phyloP scores from a whole-genome alignment of 1,284 basidiomycete species.

The Sparassis latifolia region DNA sequence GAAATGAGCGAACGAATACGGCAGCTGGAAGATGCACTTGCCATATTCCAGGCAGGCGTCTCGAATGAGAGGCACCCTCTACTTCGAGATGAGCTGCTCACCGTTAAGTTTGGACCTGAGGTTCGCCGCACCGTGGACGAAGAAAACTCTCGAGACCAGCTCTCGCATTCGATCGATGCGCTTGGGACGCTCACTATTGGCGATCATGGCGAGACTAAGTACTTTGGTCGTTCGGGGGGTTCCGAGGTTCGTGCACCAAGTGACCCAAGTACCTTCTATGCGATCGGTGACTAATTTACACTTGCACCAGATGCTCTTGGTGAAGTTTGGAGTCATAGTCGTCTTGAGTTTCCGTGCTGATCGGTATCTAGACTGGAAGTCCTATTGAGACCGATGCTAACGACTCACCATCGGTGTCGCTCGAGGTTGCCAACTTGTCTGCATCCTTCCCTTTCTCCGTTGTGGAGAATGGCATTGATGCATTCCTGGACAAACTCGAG shows the following conservation, averaged over 20 bases:
- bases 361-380: neutral
- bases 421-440: slow-evolving; percentile 17
- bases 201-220: slow-evolving; percentile 57
- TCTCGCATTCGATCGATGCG: slow-evolving; percentile 24
- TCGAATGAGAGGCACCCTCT: slow-evolving; percentile 54
- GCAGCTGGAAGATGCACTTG: slow-evolving; percentile 69
- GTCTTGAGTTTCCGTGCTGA: neutral
- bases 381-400: neutral
- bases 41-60: slow-evolving; percentile 45
- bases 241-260: slow-evolving; percentile 33
- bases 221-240: slow-evolving; percentile 64
- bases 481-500: slow-evolving; percentile 21
- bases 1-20: slow-evolving; percentile 72
- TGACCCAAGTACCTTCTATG: neutral
- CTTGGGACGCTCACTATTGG: slow-evolving; percentile 59
- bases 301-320: too few species aligned
- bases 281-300: neutral
- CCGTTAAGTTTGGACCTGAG: slow-evolving; percentile 50
- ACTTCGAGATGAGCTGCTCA: slow-evolving; percentile 53
- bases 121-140: slow-evolving; percentile 26
- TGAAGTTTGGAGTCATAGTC: neutral
- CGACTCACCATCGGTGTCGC: slow-evolving; percentile 6
- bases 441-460: slow-evolving; percentile 22
- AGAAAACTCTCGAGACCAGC: slow-evolving; percentile 21
- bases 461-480: slow-evolving; percentile 17